These are phyloP conservation scores for Rhodotorula mucilaginosa DNA, from an alignment of 1,284 basidiomycete species.

Conservation along the genomic window DNA sequence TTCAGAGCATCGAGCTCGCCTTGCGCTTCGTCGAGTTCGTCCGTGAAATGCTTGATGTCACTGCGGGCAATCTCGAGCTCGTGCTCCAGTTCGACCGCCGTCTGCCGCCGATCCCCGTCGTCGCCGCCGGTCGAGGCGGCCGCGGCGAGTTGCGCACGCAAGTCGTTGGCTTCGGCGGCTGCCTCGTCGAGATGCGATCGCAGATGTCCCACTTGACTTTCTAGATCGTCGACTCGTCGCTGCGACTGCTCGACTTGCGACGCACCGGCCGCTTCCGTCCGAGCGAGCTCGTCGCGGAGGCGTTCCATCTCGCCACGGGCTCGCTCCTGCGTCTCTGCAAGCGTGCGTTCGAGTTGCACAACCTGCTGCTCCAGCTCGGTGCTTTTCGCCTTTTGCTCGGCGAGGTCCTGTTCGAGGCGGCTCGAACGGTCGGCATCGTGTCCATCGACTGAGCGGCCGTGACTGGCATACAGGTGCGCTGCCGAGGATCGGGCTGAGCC, in stretches of 20 bases:
- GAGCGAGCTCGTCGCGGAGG: constrained; percentile 1
- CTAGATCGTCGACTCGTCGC: background rate
- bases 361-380: constrained; percentile 21
- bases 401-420: background rate
- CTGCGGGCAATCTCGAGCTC: background rate
- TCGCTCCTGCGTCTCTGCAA: background rate
- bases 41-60: constrained; percentile 1
- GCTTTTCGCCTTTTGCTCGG: background rate
- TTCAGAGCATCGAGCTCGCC: background rate
- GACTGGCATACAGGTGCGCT: constrained; percentile 36
- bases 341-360: constrained; percentile 3
- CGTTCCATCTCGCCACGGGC: constrained; percentile 5
- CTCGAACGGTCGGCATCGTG: background rate
- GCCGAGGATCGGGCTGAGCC: background rate
- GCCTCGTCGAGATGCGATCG: background rate
- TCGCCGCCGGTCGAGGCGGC: background rate
- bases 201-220: background rate
- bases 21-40: background rate
- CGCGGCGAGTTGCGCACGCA: background rate
- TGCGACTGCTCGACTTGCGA: background rate
- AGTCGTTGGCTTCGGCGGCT: background rate
- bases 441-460: background rate
- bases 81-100: background rate
- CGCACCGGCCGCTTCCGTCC: background rate
- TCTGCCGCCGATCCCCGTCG: background rate